A percentile compares a stretch with the other conserved stretches of the same genome.
These are phyloP conservation scores for Microdochium paspali DNA, from an alignment of 2,329 filamentous ascomycete genomes.

Conservation along the genomic window DNA sequence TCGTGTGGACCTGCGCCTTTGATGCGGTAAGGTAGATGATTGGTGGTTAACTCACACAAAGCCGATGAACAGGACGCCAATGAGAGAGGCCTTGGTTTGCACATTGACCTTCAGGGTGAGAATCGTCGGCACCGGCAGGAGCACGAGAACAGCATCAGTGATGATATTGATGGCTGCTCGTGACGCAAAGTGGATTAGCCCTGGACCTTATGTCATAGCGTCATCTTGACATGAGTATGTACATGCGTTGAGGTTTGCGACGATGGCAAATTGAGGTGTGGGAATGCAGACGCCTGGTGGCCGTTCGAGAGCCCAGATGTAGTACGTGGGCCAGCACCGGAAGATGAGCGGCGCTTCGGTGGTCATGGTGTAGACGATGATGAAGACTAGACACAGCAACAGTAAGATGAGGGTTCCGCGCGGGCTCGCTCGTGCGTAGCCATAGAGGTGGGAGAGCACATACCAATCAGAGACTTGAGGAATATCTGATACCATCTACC, in stretches of 20 bases:
- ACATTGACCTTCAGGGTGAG: conserved; percentile 4
- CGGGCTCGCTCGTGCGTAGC: too few relatives aligned
- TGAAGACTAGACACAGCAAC: conserved; percentile 1
- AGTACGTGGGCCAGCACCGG: conserved; percentile 1
- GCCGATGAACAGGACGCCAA: background rate
- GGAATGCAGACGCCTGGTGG: background rate
- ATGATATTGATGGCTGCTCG: conserved; percentile 3
- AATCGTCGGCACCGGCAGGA: conserved; percentile 4
- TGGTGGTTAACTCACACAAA: background rate
- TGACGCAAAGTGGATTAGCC: background rate
- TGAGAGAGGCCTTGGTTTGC: conserved; percentile 2
- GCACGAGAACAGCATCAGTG: conserved; percentile 3
- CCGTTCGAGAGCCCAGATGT: background rate
- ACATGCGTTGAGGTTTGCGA: background rate
- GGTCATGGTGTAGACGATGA: conserved; percentile 3
- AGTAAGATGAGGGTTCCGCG: too few relatives aligned
- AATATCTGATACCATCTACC: conserved; percentile 2
- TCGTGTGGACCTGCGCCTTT: too few relatives aligned
- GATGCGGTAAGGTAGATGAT: too few relatives aligned
- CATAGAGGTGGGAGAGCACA: background rate
- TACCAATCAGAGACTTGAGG: conserved; percentile 4
- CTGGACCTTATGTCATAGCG: background rate
- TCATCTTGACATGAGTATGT: background rate
- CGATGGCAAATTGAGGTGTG: background rate
- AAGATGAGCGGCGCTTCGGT: conserved; percentile 3